phyloP scores from a whole-genome alignment of 768 basidiomycete genomes.

The Naematelia aurantialba region DNA sequence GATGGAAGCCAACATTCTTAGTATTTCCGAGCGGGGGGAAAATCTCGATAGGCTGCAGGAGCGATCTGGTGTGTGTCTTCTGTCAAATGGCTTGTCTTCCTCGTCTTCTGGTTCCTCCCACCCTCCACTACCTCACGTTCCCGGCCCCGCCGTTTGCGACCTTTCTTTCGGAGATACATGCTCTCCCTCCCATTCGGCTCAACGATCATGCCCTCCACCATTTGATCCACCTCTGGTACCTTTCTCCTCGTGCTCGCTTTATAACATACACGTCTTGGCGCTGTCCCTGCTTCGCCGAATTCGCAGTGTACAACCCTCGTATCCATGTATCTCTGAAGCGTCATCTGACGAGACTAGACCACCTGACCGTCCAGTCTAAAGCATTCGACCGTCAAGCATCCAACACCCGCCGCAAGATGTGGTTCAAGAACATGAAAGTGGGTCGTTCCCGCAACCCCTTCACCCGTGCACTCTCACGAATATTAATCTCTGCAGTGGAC shows the following conservation, averaged over 20 bases:
- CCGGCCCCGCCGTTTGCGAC: no score
- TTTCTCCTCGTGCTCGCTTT: background rate
- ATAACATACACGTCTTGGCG: background rate
- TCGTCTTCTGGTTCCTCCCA: background rate
- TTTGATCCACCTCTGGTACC: background rate
- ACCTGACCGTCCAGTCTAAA: constrained; percentile 10
- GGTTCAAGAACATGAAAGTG: constrained; percentile 38
- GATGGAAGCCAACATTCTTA: constrained; percentile 22
- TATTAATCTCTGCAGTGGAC: no score
- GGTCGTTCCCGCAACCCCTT: constrained; percentile 1
- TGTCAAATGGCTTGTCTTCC: background rate
- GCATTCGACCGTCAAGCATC: constrained; percentile 19
- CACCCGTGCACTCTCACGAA: background rate
- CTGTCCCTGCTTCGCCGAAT: background rate
- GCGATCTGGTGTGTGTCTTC: constrained; percentile 18
- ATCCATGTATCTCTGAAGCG: background rate
- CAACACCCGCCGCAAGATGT: constrained; percentile 25
- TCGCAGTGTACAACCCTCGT: no score
- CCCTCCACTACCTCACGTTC: background rate
- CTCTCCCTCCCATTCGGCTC: background rate
- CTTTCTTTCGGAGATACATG: no score
- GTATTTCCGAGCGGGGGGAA: constrained; percentile 24
- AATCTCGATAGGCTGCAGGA: constrained; percentile 24
- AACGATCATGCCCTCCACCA: background rate
- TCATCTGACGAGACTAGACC: constrained; percentile 11